Evolutionary conservation across 2,329 filamentous ascomycete species (phyloP).

Genomic region (Chrysoporthe cubensis): DNA sequence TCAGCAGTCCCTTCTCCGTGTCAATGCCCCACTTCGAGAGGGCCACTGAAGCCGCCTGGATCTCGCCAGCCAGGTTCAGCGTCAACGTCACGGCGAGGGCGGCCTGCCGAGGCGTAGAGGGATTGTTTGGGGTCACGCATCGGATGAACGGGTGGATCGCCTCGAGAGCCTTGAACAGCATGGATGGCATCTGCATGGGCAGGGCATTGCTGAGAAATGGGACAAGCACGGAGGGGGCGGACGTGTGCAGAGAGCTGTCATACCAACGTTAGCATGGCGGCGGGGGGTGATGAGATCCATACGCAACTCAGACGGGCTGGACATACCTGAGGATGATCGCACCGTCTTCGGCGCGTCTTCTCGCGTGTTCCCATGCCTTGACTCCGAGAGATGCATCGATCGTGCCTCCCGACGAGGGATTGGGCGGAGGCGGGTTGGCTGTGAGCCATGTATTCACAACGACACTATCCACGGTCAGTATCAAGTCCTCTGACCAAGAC

Average conservation of each 20-base stretch:
- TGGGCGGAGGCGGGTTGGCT: slow-evolving; percentile 69
- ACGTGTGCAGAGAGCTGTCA: slow-evolving; percentile 80
- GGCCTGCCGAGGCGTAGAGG: slow-evolving; percentile 79
- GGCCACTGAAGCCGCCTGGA: slow-evolving; percentile 75
- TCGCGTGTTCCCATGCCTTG: slow-evolving; percentile 94
- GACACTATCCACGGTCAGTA: slow-evolving; percentile 56
- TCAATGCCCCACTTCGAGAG: slow-evolving; percentile 89
- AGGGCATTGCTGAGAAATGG: slow-evolving; percentile 77
- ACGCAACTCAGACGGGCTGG: not conserved
- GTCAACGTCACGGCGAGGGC: slow-evolving; percentile 82
- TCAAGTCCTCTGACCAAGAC: not conserved
- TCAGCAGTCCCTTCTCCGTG: slow-evolving; percentile 76
- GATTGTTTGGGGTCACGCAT: slow-evolving; percentile 86
- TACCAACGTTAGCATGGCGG: slow-evolving; percentile 27
- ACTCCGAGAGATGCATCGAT: slow-evolving; percentile 78
- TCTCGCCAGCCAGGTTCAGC: slow-evolving; percentile 77
- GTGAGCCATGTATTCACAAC: slow-evolving; percentile 97
- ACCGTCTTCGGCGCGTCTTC: slow-evolving; percentile 91
- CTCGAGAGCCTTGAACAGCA: slow-evolving; percentile 77
- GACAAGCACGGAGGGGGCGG: slow-evolving; percentile 79
- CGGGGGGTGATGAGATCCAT: not conserved
- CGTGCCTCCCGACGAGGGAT: slow-evolving; percentile 74
- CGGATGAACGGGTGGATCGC: slow-evolving; percentile 85
- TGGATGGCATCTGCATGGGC: slow-evolving; percentile 76
- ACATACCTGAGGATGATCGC: slow-evolving; percentile 86